Evolutionary conservation across 495 filamentous ascomycete species (phyloP).

Genomic region (Neurospora cerealis): DNA sequence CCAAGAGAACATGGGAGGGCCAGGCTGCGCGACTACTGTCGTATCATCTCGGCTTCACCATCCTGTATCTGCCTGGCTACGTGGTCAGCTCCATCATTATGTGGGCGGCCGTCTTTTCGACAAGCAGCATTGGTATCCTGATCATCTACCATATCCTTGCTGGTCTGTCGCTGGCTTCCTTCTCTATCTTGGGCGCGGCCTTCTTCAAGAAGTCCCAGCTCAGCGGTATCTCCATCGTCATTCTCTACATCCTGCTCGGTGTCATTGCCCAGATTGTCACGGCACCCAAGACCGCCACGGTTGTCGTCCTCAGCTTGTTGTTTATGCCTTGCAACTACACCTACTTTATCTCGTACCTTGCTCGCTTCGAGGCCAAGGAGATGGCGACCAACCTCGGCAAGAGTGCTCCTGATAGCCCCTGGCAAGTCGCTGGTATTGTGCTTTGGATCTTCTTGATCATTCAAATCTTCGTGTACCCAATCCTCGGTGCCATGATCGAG

Average conservation of each 20-base stretch:
- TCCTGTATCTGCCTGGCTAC: constrained; percentile 63
- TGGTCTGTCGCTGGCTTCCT: constrained; percentile 55
- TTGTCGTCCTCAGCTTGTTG: constrained; percentile 54
- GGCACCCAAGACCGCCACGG: constrained; percentile 44
- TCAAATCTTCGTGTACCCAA: constrained; percentile 63
- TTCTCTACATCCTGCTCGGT: constrained; percentile 55
- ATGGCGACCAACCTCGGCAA: constrained; percentile 45
- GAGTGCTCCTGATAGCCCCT: constrained; percentile 49
- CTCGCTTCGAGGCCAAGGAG: constrained; percentile 52
- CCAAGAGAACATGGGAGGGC: constrained; percentile 50
- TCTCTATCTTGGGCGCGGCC: constrained; percentile 58
- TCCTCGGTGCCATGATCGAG: constrained; percentile 64
- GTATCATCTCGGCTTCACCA: constrained; percentile 57
- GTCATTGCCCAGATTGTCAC: constrained; percentile 58
- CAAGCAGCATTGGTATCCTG: constrained; percentile 48
- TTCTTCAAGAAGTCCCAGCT: constrained; percentile 75
- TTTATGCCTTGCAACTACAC: constrained; percentile 73
- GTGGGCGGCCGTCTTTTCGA: constrained; percentile 48
- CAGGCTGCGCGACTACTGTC: constrained; percentile 58
- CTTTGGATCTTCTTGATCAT: constrained; percentile 60
- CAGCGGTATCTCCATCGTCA: constrained; percentile 56
- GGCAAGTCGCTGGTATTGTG: constrained; percentile 52
- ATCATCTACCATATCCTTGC: constrained; percentile 53
- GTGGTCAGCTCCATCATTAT: constrained; percentile 55
- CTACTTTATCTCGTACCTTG: constrained; percentile 58